Evolutionary conservation across 78 protist genomes (phyloP).

Genomic region (Tieghemostelium lacteum): DNA sequence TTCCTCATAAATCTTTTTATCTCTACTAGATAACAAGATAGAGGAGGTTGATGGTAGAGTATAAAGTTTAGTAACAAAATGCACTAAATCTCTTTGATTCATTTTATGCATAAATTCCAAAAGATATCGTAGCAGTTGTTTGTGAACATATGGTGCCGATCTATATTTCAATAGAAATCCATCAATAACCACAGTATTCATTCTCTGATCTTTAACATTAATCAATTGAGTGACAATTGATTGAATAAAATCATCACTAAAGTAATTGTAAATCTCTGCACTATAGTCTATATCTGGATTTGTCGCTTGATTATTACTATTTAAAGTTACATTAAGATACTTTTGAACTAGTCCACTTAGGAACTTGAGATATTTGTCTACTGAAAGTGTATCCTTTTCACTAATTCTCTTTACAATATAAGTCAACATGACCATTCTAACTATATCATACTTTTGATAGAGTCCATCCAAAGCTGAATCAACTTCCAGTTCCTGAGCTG

Average conservation of each 20-base stretch:
- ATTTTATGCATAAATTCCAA: conserved; percentile 3
- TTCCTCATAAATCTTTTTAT: background rate
- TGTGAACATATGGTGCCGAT: conserved; percentile 22
- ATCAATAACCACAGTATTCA: conserved; percentile 15
- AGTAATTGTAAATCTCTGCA: conserved; percentile 2
- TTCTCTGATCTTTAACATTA: conserved; percentile 19
- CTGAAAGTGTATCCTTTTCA: conserved; percentile 15
- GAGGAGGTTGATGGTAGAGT: background rate
- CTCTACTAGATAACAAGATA: background rate
- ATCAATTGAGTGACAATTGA: conserved; percentile 26
- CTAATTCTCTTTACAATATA: conserved; percentile 30
- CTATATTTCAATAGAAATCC: conserved; percentile 29
- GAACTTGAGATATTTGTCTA: conserved; percentile 50
- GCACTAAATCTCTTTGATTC: conserved; percentile 24
- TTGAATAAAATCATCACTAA: conserved; percentile 44
- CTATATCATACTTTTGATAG: conserved; percentile 19
- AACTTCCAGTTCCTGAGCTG: background rate
- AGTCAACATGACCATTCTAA: conserved; percentile 10
- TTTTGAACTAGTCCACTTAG: background rate
- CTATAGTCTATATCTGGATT: background rate
- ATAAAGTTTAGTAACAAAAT: conserved; percentile 30
- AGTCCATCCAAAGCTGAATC: conserved; percentile 24
- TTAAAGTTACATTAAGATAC: background rate
- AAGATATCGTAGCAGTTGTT: conserved; percentile 39
- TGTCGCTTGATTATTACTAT: background rate